Evolutionary conservation across 768 basidiomycete species (phyloP).

Genomic region (Termitomyces sp.): DNA sequence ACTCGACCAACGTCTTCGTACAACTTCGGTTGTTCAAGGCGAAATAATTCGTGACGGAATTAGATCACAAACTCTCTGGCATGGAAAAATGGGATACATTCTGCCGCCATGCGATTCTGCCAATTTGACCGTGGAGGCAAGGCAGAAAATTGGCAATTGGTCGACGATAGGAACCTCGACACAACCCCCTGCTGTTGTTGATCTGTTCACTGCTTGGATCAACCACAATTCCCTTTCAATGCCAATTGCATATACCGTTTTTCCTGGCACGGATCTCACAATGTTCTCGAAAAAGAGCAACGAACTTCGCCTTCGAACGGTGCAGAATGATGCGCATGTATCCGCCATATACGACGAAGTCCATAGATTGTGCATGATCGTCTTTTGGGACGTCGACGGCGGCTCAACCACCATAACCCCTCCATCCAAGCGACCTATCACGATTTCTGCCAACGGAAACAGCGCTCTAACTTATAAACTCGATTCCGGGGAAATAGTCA

Average conservation of each 20-base stretch:
- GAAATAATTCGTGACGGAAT: constrained; percentile 15
- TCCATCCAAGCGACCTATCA: constrained; percentile 21
- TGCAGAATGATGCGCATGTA: constrained; percentile 44
- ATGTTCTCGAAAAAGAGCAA: constrained; percentile 37
- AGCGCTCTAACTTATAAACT: constrained; percentile 41
- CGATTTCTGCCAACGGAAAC: constrained; percentile 36
- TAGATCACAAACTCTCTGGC: constrained; percentile 48
- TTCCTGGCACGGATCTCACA: constrained; percentile 42
- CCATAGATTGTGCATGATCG: constrained; percentile 40
- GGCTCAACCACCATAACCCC: constrained; percentile 38
- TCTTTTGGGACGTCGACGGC: constrained; percentile 53
- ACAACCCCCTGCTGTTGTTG: constrained; percentile 51
- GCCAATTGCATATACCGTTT: constrained; percentile 50
- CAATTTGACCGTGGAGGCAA: constrained; percentile 36
- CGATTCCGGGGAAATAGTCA: constrained; percentile 40
- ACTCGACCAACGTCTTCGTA: constrained; percentile 58
- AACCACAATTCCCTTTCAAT: constrained; percentile 32
- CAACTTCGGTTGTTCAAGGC: constrained; percentile 41
- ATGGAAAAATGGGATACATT: constrained; percentile 61
- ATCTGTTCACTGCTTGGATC: constrained; percentile 65
- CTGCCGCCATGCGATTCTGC: constrained; percentile 35
- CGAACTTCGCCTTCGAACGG: constrained; percentile 26
- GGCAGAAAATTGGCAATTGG: constrained; percentile 57
- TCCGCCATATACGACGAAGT: constrained; percentile 48
- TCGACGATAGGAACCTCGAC: constrained; percentile 58